phyloP scores from a whole-genome alignment of 495 filamentous ascomycete genomes.

The Parachaetomium inaequale region DNA sequence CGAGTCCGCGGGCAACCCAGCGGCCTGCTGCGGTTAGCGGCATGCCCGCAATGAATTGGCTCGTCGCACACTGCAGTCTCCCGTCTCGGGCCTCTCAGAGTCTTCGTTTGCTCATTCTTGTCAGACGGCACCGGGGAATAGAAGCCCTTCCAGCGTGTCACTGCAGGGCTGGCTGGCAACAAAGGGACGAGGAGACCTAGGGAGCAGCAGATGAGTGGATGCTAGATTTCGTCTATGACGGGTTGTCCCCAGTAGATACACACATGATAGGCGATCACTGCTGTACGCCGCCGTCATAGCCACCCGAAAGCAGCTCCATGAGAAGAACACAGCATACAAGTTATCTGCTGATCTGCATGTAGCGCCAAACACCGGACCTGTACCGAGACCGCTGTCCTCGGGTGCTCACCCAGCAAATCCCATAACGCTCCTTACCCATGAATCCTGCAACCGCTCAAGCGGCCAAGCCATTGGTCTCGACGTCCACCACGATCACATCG shows the following conservation, averaged over 20 bases:
- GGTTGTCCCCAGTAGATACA: constrained; percentile 1
- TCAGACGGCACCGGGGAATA: constrained; percentile 11
- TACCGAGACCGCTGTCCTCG: neutral
- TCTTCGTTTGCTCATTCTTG: neutral
- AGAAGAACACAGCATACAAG: neutral
- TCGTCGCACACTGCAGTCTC: constrained; percentile 10
- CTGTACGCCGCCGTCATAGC: neutral
- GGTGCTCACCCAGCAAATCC: neutral
- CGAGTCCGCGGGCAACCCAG: constrained; percentile 2
- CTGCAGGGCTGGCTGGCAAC: neutral
- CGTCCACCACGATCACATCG: neutral
- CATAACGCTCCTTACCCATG: neutral
- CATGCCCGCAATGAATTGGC: neutral
- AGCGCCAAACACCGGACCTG: neutral
- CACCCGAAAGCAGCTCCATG: neutral
- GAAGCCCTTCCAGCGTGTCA: neutral
- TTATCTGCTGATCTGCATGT: neutral
- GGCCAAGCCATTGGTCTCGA: neutral
- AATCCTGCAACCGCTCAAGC: neutral
- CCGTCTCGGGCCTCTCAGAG: neutral
- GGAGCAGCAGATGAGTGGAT: neutral
- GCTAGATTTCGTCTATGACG: neutral
- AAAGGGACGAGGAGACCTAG: neutral
- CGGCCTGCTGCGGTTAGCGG: constrained; percentile 3
- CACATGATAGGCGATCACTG: neutral